phyloP scores from a whole-genome alignment of 768 basidiomycete species.

The Amanita pallidorosea region DNA sequence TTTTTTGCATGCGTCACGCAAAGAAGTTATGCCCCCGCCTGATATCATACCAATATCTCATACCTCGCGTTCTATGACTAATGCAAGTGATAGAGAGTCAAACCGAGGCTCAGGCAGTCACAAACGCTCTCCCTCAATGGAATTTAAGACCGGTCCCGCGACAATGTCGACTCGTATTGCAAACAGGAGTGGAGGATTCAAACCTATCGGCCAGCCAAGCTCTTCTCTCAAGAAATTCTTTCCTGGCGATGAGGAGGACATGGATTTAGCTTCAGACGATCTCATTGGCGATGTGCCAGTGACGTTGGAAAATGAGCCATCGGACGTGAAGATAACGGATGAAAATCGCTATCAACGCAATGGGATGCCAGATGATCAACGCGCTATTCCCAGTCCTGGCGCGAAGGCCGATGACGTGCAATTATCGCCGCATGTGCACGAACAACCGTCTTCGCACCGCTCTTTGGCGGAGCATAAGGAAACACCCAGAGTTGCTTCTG shows the following conservation, averaged over 20 bases:
- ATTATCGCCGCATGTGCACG: neutral
- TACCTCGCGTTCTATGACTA: constrained; percentile 3
- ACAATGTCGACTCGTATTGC: constrained; percentile 11
- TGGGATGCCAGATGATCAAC: neutral
- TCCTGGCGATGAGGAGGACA: constrained; percentile 72
- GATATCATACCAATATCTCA: constrained; percentile 6
- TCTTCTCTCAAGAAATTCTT: constrained; percentile 71
- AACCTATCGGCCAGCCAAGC: constrained; percentile 47
- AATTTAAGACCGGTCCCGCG: neutral
- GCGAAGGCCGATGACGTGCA: neutral
- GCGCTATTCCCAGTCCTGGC: neutral
- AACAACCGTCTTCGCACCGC: neutral
- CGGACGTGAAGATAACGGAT: neutral
- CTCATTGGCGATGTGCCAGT: constrained; percentile 9
- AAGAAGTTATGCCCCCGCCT: constrained; percentile 20
- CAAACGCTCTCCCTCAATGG: neutral
- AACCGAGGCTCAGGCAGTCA: neutral
- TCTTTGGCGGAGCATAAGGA: neutral
- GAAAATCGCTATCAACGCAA: neutral
- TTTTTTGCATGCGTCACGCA: neutral
- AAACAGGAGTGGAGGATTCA: constrained; percentile 44
- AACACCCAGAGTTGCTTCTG: neutral
- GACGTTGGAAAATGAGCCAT: neutral
- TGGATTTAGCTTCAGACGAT: constrained; percentile 23
- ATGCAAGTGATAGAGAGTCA: neutral